Percentiles rank a stretch among this genome's conserved stretches.
These are phyloP conservation scores for Aotearoamyces nothofagi DNA, from an alignment of 2,329 filamentous ascomycete genomes.

Conservation along the genomic window DNA sequence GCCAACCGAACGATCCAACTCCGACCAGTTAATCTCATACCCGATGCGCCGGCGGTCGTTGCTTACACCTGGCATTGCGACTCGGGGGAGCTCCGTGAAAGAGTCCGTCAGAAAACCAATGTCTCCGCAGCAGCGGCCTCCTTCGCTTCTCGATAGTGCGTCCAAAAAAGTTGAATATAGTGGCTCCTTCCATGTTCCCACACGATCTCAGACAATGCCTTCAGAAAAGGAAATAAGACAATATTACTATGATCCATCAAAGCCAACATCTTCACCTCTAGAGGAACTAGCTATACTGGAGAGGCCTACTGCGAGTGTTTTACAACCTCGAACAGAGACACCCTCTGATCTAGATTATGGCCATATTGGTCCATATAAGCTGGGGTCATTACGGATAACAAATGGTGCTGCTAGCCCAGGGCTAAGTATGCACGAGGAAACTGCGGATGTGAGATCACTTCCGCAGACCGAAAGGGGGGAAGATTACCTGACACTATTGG, in stretches of 20 bases:
- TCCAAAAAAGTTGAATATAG: too few relatives aligned
- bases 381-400: conserved; percentile 45
- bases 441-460: background rate
- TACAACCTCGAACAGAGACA: conserved; percentile 21
- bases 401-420: conserved; percentile 40
- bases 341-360: conserved; percentile 41
- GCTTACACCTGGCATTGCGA: conserved; percentile 18
- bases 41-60: conserved; percentile 17
- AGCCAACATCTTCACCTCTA: conserved; percentile 6
- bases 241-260: conserved; percentile 7
- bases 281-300: conserved; percentile 5
- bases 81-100: conserved; percentile 10
- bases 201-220: background rate
- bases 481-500: background rate
- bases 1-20: background rate
- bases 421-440: conserved; percentile 22
- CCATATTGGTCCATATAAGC: conserved; percentile 45
- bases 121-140: conserved; percentile 7
- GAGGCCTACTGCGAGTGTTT: conserved; percentile 3
- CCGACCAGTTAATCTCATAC: background rate
- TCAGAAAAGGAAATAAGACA: conserved; percentile 5
- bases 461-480: background rate
- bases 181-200: conserved; percentile 1
- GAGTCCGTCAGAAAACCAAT: conserved; percentile 7
- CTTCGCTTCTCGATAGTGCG: too few relatives aligned